These are phyloP conservation scores for Candida manassasensis DNA, from an alignment of 805 yeast genomes.

Conservation along the genomic window DNA sequence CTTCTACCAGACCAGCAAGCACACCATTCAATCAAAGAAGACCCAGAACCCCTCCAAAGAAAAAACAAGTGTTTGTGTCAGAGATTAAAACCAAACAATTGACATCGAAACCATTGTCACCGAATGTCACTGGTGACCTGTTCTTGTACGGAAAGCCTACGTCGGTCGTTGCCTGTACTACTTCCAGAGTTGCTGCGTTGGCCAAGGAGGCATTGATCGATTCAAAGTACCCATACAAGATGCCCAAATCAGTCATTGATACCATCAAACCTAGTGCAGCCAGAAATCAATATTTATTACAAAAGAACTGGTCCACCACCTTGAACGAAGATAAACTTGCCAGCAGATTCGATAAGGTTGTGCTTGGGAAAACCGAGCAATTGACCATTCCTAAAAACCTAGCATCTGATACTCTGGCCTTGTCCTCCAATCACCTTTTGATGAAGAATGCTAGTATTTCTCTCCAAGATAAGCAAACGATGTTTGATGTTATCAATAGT, in stretches of 20 bases:
- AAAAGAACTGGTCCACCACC: slow-evolving; percentile 22
- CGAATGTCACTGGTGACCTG: slow-evolving; percentile 13
- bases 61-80: slow-evolving; percentile 1
- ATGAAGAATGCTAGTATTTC: slow-evolving; percentile 26
- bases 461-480: slow-evolving; percentile 21
- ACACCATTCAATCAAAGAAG: slow-evolving; percentile 2
- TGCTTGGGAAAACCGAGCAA: slow-evolving; percentile 26
- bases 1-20: neutral
- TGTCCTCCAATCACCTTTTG: slow-evolving; percentile 17
- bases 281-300: slow-evolving; percentile 31
- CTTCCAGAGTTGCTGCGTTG: slow-evolving; percentile 36
- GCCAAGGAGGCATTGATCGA: slow-evolving; percentile 33
- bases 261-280: slow-evolving; percentile 11
- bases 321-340: slow-evolving; percentile 19
- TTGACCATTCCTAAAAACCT: slow-evolving; percentile 12
- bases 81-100: slow-evolving; percentile 8
- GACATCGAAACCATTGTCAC: slow-evolving; percentile 4
- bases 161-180: slow-evolving; percentile 20
- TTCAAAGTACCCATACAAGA: slow-evolving; percentile 38
- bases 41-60: neutral
- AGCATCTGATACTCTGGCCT: slow-evolving; percentile 6
- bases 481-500: slow-evolving; percentile 30
- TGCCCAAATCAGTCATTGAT: slow-evolving; percentile 32
- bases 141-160: slow-evolving; percentile 38
- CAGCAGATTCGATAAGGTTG: slow-evolving; percentile 24